Evolutionary conservation across 768 basidiomycete species (phyloP).

Genomic region (Neoboletus subvelutipes): DNA sequence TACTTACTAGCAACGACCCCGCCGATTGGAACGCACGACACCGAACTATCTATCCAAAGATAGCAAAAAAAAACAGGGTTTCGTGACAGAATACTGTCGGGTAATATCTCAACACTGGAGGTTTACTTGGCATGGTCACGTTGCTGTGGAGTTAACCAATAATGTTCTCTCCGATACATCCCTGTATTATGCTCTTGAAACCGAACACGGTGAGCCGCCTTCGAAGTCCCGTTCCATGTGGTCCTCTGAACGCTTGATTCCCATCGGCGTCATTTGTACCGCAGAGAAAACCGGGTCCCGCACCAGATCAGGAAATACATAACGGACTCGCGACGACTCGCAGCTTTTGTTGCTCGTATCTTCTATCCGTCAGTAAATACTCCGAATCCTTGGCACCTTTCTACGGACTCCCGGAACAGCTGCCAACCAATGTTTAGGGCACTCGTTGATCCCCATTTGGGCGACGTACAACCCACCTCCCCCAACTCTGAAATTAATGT

Average conservation of each 20-base stretch:
- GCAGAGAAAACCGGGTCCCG: not conserved
- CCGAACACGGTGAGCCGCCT: not conserved
- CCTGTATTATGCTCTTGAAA: not conserved
- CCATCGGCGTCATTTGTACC: conserved; percentile 3
- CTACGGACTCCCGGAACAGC: not conserved
- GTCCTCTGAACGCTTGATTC: conserved; percentile 2
- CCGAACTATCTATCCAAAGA: not conserved
- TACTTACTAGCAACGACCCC: not conserved
- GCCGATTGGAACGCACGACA: not conserved
- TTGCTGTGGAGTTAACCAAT: not conserved
- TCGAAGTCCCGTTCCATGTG: conserved; percentile 6
- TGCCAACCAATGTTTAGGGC: not conserved
- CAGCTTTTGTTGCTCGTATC: not conserved
- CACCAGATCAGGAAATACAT: not conserved
- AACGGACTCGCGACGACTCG: not conserved
- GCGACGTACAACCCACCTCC: conserved; percentile 1
- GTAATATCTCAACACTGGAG: not conserved
- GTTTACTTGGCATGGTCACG: conserved; percentile 1
- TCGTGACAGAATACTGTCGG: not conserved
- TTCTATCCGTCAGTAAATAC: not conserved
- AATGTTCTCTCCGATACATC: not conserved
- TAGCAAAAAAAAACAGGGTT: not conserved
- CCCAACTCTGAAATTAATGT: conserved; percentile 10
- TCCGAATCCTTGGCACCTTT: not conserved
- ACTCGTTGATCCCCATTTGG: conserved; percentile 7